Percentiles rank a stretch among this genome's conserved stretches.
These are phyloP conservation scores for Phlegmacium glaucopus DNA, from an alignment of 768 basidiomycete species.

Conservation along the genomic window DNA sequence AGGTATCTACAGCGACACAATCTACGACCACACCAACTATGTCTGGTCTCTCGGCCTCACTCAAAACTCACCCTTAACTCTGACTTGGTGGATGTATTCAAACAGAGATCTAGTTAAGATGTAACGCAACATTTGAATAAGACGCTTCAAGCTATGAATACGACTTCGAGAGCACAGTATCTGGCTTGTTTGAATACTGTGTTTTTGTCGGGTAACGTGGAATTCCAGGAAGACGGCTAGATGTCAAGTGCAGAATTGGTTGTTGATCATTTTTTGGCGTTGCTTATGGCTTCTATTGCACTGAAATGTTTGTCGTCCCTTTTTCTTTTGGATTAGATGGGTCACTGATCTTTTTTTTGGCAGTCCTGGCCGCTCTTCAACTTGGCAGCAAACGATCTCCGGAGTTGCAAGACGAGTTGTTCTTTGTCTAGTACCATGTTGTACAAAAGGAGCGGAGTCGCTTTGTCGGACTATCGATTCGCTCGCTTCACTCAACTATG, in stretches of 20 bases:
- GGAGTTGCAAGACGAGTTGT: slow-evolving; percentile 91
- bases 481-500: slow-evolving; percentile 84
- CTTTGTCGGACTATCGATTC: slow-evolving; percentile 89
- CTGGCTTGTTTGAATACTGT: slow-evolving; percentile 73
- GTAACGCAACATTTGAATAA: slow-evolving; percentile 63
- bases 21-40: slow-evolving; percentile 92
- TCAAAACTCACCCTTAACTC: slow-evolving; percentile 49
- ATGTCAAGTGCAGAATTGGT: slow-evolving; percentile 83
- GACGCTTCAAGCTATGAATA: slow-evolving; percentile 53
- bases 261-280: slow-evolving; percentile 73
- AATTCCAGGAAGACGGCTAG: slow-evolving; percentile 76
- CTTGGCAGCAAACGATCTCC: slow-evolving; percentile 77
- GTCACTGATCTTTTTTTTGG: slow-evolving; percentile 7
- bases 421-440: slow-evolving; percentile 90
- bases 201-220: slow-evolving; percentile 71
- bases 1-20: slow-evolving; percentile 69
- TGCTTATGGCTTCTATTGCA: slow-evolving; percentile 75
- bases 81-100: slow-evolving; percentile 65
- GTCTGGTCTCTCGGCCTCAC: slow-evolving; percentile 62
- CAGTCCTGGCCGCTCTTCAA: slow-evolving; percentile 90
- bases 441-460: slow-evolving; percentile 95
- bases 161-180: slow-evolving; percentile 41
- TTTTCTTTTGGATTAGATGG: neutral
- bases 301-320: slow-evolving; percentile 69
- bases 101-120: slow-evolving; percentile 82